Evolutionary conservation across 73 alveolate species (phyloP), one percentile per base, ranked within the genome.

Genomic region (Durusdinium trenchii): DNA sequence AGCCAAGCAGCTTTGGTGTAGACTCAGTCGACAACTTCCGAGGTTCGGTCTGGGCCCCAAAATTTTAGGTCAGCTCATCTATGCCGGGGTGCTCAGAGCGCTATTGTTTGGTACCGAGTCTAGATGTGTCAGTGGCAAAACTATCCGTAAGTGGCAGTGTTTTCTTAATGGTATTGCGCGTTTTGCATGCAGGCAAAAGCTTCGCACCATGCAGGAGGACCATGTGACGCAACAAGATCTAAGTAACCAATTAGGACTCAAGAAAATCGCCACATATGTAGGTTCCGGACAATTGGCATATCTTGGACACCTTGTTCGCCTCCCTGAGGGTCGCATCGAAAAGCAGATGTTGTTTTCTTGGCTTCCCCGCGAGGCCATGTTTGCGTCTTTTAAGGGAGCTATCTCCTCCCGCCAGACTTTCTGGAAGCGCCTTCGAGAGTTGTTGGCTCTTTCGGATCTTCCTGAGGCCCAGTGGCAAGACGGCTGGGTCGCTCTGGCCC

Each of bases 291-390:
- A 82, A 28, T 30, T 82, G 1, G 3, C 73, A 12, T 82, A 82
- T 47, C 47, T 82, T 2, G 92, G 92, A 7, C 90, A 79, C 42
- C 18, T 79, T 14, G 90, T 62, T 45, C n/a, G 90, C 46, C 62
- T 79, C 5, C 90, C 90, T 3, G 38, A 43, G 5, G 90, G 7
- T 3, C 6, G 90, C 6, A 10, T 79, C 6, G 90, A 79, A 28
- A 42, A 48, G 67, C 67, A 40, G 38, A n/a, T 79, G 61, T 43
- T 79, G 45, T 46, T 79, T 42, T 43, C 67, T 10, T 79, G 60
- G 67, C 62, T 79, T 12, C 61, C 60, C 3, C 64, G 9, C 43
- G 62, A 79, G 45, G 40, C 61, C 43, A 12, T 6, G 10, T 62
- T 79, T 6, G 43, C 90, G 46, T 14, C 67, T n/a, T 3, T 3